Evolutionary conservation across 257 asterid species (phyloP), one percentile per base, ranked within the genome.

Genomic region (Prunella vulgaris): DNA sequence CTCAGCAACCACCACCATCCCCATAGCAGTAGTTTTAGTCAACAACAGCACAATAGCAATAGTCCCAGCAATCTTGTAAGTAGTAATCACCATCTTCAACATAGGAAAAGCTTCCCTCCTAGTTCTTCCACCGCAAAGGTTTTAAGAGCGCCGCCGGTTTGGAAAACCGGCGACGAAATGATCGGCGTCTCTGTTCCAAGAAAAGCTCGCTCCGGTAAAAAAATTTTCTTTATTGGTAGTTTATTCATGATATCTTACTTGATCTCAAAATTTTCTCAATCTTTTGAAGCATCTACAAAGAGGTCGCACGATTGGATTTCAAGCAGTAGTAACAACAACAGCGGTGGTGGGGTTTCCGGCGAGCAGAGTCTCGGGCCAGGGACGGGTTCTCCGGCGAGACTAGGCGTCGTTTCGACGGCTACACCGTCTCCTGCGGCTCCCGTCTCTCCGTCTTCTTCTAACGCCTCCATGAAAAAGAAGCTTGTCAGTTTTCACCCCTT

Each of bases 91-190:
- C 88, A 81, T 61, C 83, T 83, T 22, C 96, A 85, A 44, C 95
- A 81, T 25, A 76, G 97, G 51, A 94, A 89, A 74, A 86, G 71
- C 63, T 87, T 76, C 66, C 96, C 96, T 33, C 90, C 92, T 0
- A 60, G 46, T 46, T 67, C 82, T 21, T 65, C 87, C 52, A 42
- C 85, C 56, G 62, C 86, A 0, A 88, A 87, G 79, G 71, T 78
- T 70, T 79, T 77, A 52, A 76, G 88, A 64, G 76, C 83, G 20
- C 86, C 90, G 10, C 95, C 97, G 21, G 97, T 88, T 5, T 88
- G 96, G 99, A 93, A 86, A 69, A 49, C 97, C 60, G 96, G 96
- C 46, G 96, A 91, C 68, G 99, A 94, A 82, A 86, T 86, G 93
- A 94, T 94, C 59, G 88, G 96, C 59, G 97, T 85, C 64, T 80